Evolutionary conservation across 176 grass and related monocot species (phyloP), one percentile per base, ranked within the genome.

Genomic region (Musa schizocarpa): DNA sequence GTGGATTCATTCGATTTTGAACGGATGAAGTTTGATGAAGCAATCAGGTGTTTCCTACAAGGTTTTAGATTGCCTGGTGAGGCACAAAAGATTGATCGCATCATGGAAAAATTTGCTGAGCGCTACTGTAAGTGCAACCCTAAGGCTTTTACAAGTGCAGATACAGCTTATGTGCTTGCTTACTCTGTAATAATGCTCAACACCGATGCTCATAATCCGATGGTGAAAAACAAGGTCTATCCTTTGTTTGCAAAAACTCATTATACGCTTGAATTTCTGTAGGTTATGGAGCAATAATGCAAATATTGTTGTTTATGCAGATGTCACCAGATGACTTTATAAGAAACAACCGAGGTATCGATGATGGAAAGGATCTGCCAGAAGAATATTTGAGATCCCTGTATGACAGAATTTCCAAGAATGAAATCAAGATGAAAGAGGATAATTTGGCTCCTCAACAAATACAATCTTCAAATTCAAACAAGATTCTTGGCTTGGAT

Each of bases 381-480:
- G 88, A 99, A 81, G 96, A 99, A 78, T 94, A 94, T 86, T 87
- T 99, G 91, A 94, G 91, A 79, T 94, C 95, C 53, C 90, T 99
- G 71, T 99, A 92, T 81, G 86, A 76, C 84, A 99, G 95, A 81
- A 94, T 99, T 76, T 80, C 84, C 63, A 94, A 87, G 81, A 90
- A 94, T 63, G 95, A 99, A 85, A 99, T 99, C 70, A 99, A 94
- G 82, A 94, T 99, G 95, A 99, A 99, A 83, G 95, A 93, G 84
- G 95, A 94, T 53, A 82, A 91, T 71, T 89, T 94, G 73, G 91
- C 92, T 77, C 95, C 85, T 67, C 91, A 99, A 64, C 88, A 94
- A 53, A 83, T 89, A 73, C 86, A 94, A 77, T 87, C 91, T 71
- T 88, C 83, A 80, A 87, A 76, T 77, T 88, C 95, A 77, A 99